Base-by-base conservation (phyloP, 2,329 filamentous ascomycete genomes). In the Neodidymelliopsis sp. region DNA sequence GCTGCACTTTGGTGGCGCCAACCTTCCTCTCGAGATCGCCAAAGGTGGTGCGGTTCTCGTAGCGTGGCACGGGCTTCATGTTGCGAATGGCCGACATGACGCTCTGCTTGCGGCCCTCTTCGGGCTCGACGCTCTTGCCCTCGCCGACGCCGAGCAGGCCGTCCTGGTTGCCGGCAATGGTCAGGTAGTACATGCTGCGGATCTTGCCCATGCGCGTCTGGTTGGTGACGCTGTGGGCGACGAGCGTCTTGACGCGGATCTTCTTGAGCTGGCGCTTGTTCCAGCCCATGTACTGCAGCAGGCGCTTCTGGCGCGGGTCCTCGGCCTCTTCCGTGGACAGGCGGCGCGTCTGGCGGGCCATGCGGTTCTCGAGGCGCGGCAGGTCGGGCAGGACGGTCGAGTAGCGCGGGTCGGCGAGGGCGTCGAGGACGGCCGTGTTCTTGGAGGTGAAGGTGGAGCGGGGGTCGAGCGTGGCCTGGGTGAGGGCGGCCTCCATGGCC, bases 181-280 rank as follows among this genome's bases (percentile, higher is more conserved):
- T 86, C 53, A 97, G 77, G 62, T 85, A 81, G 65, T 93, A 95
- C 29, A 81, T 65, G 72, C 87, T 90, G 60, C 82, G 81, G 51
- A 99, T 87, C 81, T 97, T 99, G 70, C 94, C 94, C 75, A 99
- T 85, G 78, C 93, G 89, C 16, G 94, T 97, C 81, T 97, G 93
- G 76, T 99, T 97, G 58, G 84, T 80, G 50, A 99, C 94, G 29
- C 76, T 75, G 66, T 93, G 89, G 4, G 70, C 68, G 35, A 96
- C 88, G 35, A 99, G 76, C 36, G 82, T 79, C 81, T 95, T 96
- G 57, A 83, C 77, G 49, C 83, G 79, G 50, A 96, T 74, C 2
- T 60, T 64, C 18, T 66, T 63, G 40, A 88, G 76, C 51, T 81
- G 67, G 1, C 73, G 55, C 47, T 73, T 68, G 13, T 67, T 70